Percentiles rank a stretch among this genome's conserved stretches.
phyloP scores from a whole-genome alignment of 1,139 yeast genomes.

The Yamadazyma triangularis region DNA sequence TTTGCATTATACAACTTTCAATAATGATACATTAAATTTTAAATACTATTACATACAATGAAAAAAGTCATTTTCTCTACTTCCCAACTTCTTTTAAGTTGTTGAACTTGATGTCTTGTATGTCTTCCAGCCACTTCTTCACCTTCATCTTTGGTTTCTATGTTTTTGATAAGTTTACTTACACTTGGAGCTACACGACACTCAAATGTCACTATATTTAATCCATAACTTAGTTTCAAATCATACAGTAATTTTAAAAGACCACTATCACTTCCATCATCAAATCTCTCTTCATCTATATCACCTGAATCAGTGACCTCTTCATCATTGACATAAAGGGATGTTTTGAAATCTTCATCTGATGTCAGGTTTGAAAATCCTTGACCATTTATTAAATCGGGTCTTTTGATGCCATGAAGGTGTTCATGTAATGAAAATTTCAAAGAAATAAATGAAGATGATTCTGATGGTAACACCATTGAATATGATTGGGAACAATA shows the following conservation, averaged over 20 bases:
- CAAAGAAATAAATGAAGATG: constrained; percentile 41
- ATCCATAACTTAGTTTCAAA: constrained; percentile 44
- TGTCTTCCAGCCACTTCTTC: constrained; percentile 37
- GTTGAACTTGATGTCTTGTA: constrained; percentile 46
- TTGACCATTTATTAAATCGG: constrained; percentile 30
- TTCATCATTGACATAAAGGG: constrained; percentile 46
- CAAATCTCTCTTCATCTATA: constrained; percentile 25
- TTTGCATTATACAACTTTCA: too few species aligned
- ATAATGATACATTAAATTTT: constrained; percentile 1
- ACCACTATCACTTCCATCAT: constrained; percentile 5
- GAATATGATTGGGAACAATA: constrained; percentile 40
- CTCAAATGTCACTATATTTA: constrained; percentile 44
- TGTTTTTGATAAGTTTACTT: constrained; percentile 29
- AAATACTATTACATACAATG: constrained; percentile 19
- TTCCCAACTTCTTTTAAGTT: constrained; percentile 46
- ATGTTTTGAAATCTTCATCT: constrained; percentile 41
- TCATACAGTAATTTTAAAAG: constrained; percentile 42
- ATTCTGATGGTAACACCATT: constrained; percentile 39
- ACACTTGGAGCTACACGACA: constrained; percentile 41
- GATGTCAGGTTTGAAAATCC: constrained; percentile 22
- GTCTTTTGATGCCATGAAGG: constrained; percentile 30
- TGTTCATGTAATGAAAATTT: constrained; percentile 41
- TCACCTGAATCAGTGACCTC: constrained; percentile 38
- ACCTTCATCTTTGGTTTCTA: constrained; percentile 19
- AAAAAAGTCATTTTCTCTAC: constrained; percentile 39